Conservation (phyloP, 192 early-diverging fungal species). For the Spizellomyces punctatus region DNA sequence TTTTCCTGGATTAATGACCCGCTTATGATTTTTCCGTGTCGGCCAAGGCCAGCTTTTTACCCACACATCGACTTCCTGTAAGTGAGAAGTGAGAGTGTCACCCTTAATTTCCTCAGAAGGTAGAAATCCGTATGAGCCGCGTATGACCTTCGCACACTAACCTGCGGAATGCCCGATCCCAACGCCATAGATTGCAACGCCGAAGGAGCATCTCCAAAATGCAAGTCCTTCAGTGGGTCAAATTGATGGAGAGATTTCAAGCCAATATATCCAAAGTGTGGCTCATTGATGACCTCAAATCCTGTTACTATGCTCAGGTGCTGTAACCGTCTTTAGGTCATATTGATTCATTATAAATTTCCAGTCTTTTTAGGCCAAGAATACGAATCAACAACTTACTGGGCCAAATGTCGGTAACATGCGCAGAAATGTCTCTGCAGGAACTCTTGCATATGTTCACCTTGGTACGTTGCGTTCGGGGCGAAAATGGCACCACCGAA, state of each 20-base stretch:
- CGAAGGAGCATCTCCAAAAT: constrained; percentile 71
- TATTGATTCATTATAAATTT: background rate
- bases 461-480: constrained; percentile 64
- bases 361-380: background rate
- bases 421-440: constrained; percentile 69
- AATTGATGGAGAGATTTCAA: constrained; percentile 58
- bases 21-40: constrained; percentile 55
- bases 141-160: background rate
- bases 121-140: background rate
- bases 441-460: constrained; percentile 66
- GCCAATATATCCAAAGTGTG: constrained; percentile 76
- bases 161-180: constrained; percentile 67
- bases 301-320: constrained; percentile 71
- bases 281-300: constrained; percentile 83
- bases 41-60: constrained; percentile 79
- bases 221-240: constrained; percentile 65
- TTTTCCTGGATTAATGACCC: constrained; percentile 59
- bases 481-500: constrained; percentile 76
- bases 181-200: constrained; percentile 78
- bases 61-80: constrained; percentile 70
- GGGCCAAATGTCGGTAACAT: constrained; percentile 71
- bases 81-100: background rate
- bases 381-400: constrained; percentile 33
- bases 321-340: constrained; percentile 54
- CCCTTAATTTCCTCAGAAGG: background rate